Evolutionary conservation across 495 filamentous ascomycete species (phyloP).

Genomic region (Talaromyces liani): DNA sequence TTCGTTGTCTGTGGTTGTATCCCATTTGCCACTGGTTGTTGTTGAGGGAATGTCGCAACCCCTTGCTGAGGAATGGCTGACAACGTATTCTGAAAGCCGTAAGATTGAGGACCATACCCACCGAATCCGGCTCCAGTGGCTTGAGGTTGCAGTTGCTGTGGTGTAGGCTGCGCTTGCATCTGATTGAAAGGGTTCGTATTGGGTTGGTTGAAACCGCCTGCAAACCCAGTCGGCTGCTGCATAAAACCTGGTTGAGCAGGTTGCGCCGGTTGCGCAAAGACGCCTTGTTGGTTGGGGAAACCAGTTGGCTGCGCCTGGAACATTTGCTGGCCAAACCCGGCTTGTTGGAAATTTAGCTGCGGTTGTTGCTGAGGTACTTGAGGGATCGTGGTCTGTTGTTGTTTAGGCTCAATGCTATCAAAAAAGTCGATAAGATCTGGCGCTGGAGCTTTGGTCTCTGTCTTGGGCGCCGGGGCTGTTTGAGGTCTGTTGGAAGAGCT

Average conservation of each 20-base stretch:
- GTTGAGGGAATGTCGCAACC: slow-evolving; percentile 43
- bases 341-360: slow-evolving; percentile 32
- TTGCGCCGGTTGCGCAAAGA: slow-evolving; percentile 22
- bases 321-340: slow-evolving; percentile 42
- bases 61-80: slow-evolving; percentile 60
- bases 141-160: slow-evolving; percentile 43
- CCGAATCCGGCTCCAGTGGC: slow-evolving; percentile 74
- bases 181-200: slow-evolving; percentile 49
- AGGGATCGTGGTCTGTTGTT: slow-evolving; percentile 56
- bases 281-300: slow-evolving; percentile 30
- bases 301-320: slow-evolving; percentile 34
- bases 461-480: slow-evolving; percentile 19
- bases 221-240: slow-evolving; percentile 24
- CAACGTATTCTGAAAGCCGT: slow-evolving; percentile 42
- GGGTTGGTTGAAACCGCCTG: slow-evolving; percentile 39
- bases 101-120: slow-evolving; percentile 61
- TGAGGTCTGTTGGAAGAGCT: slow-evolving; percentile 14
- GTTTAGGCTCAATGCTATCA: slow-evolving; percentile 90
- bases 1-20: slow-evolving; percentile 51
- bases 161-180: slow-evolving; percentile 29
- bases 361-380: slow-evolving; percentile 21
- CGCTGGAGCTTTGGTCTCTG: slow-evolving; percentile 53
- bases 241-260: slow-evolving; percentile 21
- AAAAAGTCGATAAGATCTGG: slow-evolving; percentile 97
- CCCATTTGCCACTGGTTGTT: slow-evolving; percentile 17